A percentile compares a stretch with the other conserved stretches of the same genome.
phyloP scores from a whole-genome alignment of 306 rosid species.

The Fragaria nilgerrensis region DNA sequence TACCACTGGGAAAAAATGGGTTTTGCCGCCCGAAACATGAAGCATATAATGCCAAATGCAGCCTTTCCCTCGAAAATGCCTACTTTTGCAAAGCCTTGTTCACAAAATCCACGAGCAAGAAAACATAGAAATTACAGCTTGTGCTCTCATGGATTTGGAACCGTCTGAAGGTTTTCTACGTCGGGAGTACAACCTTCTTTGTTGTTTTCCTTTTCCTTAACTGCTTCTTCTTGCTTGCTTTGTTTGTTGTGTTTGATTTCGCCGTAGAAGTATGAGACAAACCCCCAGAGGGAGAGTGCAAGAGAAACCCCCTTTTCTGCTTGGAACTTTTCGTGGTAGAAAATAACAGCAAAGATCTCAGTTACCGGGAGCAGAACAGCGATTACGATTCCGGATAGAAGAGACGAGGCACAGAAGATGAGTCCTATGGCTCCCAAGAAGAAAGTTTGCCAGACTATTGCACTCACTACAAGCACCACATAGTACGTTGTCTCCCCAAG shows the following conservation, averaged over 20 bases:
- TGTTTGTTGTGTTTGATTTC: conserved; percentile 45
- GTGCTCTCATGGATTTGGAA: conserved; percentile 4
- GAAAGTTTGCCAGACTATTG: conserved; percentile 67
- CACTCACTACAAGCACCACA: conserved; percentile 44
- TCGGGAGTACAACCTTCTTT: conserved; percentile 16
- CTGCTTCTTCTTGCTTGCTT: not conserved
- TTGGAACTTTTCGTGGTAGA: conserved; percentile 56
- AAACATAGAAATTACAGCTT: not conserved
- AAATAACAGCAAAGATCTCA: conserved; percentile 58
- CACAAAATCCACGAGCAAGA: not conserved
- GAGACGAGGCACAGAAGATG: conserved; percentile 65
- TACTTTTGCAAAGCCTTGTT: not conserved
- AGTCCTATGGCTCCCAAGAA: conserved; percentile 77
- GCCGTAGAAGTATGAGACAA: conserved; percentile 68
- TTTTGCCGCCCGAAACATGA: not conserved
- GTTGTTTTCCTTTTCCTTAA: not conserved
- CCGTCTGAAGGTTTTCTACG: not conserved
- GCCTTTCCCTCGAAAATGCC: not conserved
- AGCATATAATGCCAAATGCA: not conserved
- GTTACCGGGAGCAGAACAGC: conserved; percentile 57
- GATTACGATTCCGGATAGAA: conserved; percentile 57
- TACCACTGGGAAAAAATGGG: not conserved
- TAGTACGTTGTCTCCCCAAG: conserved; percentile 61
- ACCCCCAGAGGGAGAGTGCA: conserved; percentile 65
- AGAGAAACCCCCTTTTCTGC: conserved; percentile 61